These are phyloP conservation scores for Phaeosphaeria sp. DNA, from an alignment of 2,329 filamentous ascomycete species.

Conservation along the genomic window DNA sequence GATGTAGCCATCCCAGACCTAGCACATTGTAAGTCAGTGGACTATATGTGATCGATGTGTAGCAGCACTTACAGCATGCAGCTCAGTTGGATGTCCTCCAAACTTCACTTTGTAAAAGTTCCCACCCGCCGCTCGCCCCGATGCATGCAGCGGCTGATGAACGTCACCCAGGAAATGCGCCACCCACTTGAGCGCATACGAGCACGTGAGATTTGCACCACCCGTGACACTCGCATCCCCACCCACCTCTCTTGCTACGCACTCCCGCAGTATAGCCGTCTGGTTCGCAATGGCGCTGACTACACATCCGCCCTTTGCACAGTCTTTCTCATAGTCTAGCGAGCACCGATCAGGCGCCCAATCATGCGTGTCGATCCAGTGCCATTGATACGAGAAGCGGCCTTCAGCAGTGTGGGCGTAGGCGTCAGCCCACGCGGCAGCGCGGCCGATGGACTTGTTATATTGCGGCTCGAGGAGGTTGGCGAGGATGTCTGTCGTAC, in stretches of 20 bases:
- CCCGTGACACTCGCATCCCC: constrained; percentile 18
- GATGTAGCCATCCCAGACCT: constrained; percentile 51
- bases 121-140: constrained; percentile 46
- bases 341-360: constrained; percentile 41
- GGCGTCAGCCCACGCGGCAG: constrained; percentile 50
- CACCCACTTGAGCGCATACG: constrained; percentile 52
- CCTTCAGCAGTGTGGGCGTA: constrained; percentile 49
- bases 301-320: constrained; percentile 48
- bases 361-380: constrained; percentile 50
- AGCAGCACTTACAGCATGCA: constrained; percentile 45
- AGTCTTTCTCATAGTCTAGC: constrained; percentile 47
- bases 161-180: constrained; percentile 52
- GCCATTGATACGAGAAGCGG: constrained; percentile 52
- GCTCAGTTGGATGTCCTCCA: constrained; percentile 37
- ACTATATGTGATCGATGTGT: no score
- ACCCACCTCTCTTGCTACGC: constrained; percentile 39
- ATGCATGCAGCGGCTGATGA: constrained; percentile 51
- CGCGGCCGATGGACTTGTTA: constrained; percentile 47
- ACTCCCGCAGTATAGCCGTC: constrained; percentile 46
- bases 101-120: constrained; percentile 49
- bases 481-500: constrained; percentile 39
- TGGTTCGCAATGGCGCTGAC: constrained; percentile 53
- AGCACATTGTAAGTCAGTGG: constrained; percentile 18
- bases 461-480: constrained; percentile 50
- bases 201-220: constrained; percentile 46